phyloP scores from a whole-genome alignment of 23 red algal genomes.

The Gracilariopsis chorda region DNA sequence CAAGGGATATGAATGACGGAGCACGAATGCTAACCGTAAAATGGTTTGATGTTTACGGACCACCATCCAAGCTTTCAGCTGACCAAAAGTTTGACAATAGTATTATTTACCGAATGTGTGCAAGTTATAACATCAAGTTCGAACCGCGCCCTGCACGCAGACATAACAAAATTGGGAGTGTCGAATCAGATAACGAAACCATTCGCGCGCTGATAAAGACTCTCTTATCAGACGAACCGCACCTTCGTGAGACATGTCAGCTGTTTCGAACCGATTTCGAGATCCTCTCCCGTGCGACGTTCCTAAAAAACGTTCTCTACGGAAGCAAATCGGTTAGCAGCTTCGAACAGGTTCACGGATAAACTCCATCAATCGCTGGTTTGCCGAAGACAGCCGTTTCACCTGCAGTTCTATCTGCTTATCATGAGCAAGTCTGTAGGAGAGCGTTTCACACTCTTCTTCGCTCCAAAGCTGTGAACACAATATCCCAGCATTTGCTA shows the following conservation, averaged over 20 bases:
- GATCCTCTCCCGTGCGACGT: slow-evolving; percentile 32
- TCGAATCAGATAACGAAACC: not conserved
- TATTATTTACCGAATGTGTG: not conserved
- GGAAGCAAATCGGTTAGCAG: too few relatives aligned
- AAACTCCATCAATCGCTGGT: too few relatives aligned
- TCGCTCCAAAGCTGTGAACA: too few relatives aligned
- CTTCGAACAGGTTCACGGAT: too few relatives aligned
- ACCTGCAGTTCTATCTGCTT: too few relatives aligned
- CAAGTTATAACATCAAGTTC: not conserved
- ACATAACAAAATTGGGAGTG: slow-evolving; percentile 30
- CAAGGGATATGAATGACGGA: not conserved
- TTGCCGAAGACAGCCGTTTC: too few relatives aligned
- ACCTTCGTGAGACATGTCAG: not conserved
- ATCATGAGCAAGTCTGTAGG: too few relatives aligned
- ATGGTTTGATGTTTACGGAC: slow-evolving; percentile 1
- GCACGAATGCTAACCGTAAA: not conserved
- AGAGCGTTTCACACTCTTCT: too few relatives aligned
- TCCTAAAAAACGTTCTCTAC: too few relatives aligned
- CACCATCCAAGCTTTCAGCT: not conserved
- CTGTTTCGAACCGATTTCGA: not conserved
- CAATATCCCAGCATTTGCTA: too few relatives aligned
- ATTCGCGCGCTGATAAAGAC: not conserved
- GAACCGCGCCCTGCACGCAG: not conserved
- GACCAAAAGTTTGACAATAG: slow-evolving; percentile 25
- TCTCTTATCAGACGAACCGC: not conserved